A percentile compares a stretch with the other conserved stretches of the same genome.
Conservation (phyloP, 2,329 filamentous ascomycete genomes). For the Neopestalotiopsis clavispora region DNA sequence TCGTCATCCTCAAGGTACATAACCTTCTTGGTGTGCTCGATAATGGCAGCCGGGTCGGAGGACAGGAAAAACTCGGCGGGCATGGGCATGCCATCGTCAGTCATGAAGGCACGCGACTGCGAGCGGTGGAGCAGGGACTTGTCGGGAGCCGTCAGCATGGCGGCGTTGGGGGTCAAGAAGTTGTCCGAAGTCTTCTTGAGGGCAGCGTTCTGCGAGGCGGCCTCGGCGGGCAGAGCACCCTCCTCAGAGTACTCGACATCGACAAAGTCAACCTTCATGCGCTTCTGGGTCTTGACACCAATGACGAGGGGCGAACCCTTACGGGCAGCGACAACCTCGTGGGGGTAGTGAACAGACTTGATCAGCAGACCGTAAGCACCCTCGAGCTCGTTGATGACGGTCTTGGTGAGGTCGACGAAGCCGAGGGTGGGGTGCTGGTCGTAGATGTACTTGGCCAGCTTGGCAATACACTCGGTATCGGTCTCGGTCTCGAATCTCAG, state of each 20-base stretch:
- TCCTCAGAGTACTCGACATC: conserved; percentile 97
- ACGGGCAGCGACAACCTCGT: conserved; percentile 95
- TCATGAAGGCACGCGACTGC: conserved; percentile 98
- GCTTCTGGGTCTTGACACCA: conserved; percentile 94
- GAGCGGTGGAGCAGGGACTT: conserved; percentile 98
- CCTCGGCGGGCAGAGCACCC: conserved; percentile 84
- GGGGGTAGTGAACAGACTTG: conserved; percentile 98
- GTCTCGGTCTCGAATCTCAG: conserved; percentile 99
- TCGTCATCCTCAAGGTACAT: conserved; percentile 99
- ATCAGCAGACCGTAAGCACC: conserved; percentile 96
- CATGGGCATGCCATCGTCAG: conserved; percentile 96
- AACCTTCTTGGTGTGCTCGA: conserved; percentile 99
- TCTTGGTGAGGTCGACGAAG: conserved; percentile 96
- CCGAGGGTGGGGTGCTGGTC: conserved; percentile 92
- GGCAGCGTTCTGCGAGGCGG: conserved; percentile 93
- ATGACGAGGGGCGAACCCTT: conserved; percentile 98
- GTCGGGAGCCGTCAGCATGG: conserved; percentile 85
- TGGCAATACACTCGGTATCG: conserved; percentile 98
- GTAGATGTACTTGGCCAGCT: conserved; percentile 97
- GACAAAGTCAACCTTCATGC: conserved; percentile 99
- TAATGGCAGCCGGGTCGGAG: conserved; percentile 95
- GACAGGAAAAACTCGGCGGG: conserved; percentile 99
- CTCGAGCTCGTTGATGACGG: conserved; percentile 97
- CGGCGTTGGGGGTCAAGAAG: conserved; percentile 67
- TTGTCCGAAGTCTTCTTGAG: conserved; percentile 83